phyloP scores from a whole-genome alignment of 2,329 filamentous ascomycete species.

The Onygenales sp. region DNA sequence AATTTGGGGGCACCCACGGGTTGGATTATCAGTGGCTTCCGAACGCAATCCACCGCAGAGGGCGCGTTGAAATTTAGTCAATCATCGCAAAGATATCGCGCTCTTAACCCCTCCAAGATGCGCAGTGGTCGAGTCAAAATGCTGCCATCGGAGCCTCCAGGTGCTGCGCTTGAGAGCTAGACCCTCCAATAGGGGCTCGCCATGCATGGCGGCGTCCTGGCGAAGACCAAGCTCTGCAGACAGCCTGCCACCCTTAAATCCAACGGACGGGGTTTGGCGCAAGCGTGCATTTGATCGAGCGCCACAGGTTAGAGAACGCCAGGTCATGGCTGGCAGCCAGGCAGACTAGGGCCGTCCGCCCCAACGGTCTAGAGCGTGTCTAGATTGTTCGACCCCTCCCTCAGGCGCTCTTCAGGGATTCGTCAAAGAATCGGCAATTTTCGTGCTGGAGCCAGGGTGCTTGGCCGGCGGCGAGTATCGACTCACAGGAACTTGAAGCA shows the following conservation, averaged over 20 bases:
- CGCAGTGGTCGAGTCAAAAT: not conserved
- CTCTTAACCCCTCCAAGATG: not conserved
- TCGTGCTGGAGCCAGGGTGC: not conserved
- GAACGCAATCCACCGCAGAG: not conserved
- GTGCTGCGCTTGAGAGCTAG: not conserved
- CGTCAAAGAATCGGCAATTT: not conserved
- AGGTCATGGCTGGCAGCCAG: not conserved
- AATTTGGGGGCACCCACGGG: not conserved
- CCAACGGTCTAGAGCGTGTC: conserved; percentile 2
- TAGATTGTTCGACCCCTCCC: conserved; percentile 3
- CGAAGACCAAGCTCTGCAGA: not conserved
- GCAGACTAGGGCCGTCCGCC: not conserved
- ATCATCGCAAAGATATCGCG: not conserved
- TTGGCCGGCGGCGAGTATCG: too few species aligned
- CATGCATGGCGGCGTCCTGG: not conserved
- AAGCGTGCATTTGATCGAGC: conserved; percentile 4
- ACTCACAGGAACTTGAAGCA: too few species aligned
- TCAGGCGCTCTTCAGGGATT: not conserved
- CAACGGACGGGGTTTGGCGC: conserved; percentile 6
- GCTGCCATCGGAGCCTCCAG: not conserved
- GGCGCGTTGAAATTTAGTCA: conserved; percentile 2
- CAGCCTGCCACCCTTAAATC: conserved; percentile 3
- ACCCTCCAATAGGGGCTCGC: not conserved
- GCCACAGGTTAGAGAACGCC: not conserved
- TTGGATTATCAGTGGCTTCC: not conserved